A percentile compares a stretch with the other conserved stretches of the same genome.
Evolutionary conservation across 805 yeast species (phyloP).

Genomic region (Pichia paraexigua): DNA sequence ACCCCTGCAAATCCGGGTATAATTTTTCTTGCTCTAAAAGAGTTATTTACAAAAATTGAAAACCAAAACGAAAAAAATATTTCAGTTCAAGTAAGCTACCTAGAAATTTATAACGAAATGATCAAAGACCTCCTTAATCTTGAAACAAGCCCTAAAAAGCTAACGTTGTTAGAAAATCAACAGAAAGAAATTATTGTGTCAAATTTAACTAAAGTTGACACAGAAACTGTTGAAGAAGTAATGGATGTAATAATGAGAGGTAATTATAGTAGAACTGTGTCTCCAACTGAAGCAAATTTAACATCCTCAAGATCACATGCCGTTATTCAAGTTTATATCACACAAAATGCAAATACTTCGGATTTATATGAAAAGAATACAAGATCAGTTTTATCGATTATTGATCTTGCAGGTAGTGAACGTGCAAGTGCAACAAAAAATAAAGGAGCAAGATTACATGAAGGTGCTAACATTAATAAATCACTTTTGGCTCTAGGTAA

Average conservation of each 20-base stretch:
- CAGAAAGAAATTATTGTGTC: conserved; percentile 60
- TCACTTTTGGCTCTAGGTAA: conserved; percentile 86
- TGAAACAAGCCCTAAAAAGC: conserved; percentile 25
- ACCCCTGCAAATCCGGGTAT: conserved; percentile 68
- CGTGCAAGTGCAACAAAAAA: conserved; percentile 86
- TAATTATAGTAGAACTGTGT: conserved; percentile 67
- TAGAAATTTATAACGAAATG: conserved; percentile 89
- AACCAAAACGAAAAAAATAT: conserved; percentile 40
- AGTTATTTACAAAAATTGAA: conserved; percentile 58
- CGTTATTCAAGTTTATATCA: conserved; percentile 71
- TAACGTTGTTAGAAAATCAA: conserved; percentile 66
- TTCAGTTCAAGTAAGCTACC: conserved; percentile 60
- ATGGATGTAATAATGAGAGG: conserved; percentile 72
- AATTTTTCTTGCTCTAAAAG: conserved; percentile 69
- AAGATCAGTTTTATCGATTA: conserved; percentile 75
- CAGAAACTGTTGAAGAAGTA: conserved; percentile 58
- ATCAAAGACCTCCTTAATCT: conserved; percentile 73
- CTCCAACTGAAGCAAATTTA: conserved; percentile 87
- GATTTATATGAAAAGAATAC: conserved; percentile 61
- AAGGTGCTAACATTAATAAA: conserved; percentile 90
- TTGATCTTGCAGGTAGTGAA: conserved; percentile 93
- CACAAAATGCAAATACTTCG: conserved; percentile 49
- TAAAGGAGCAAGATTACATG: conserved; percentile 70
- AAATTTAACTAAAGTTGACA: conserved; percentile 57
- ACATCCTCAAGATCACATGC: conserved; percentile 93